Conservation (phyloP, 257 asterid genomes). For the Przewalskia tangutica region DNA sequence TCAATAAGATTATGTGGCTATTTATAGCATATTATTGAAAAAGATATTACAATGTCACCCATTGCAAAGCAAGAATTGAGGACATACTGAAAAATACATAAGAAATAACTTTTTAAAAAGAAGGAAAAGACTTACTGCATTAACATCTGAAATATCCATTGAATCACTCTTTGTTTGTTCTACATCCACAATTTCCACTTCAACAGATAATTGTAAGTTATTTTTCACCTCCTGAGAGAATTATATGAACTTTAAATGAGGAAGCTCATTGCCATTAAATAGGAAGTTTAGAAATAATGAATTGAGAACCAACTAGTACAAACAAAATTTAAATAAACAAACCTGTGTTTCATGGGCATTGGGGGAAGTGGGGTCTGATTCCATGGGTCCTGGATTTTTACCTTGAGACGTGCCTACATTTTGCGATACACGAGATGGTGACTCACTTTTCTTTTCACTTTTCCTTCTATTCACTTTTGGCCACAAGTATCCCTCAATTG, state of each 20-base stretch:
- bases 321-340: neutral
- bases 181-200: slow-evolving; percentile 26
- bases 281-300: neutral
- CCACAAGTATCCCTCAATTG: slow-evolving; percentile 61
- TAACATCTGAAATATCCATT: slow-evolving; percentile 20
- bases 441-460: slow-evolving; percentile 23
- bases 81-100: neutral
- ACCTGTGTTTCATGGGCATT: slow-evolving; percentile 40
- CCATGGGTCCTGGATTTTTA: slow-evolving; percentile 25
- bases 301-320: neutral
- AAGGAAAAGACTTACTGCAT: slow-evolving; percentile 31
- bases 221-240: slow-evolving; percentile 29
- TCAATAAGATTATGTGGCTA: neutral
- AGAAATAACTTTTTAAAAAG: neutral
- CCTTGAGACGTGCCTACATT: slow-evolving; percentile 31
- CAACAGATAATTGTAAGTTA: slow-evolving; percentile 24
- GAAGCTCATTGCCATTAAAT: neutral
- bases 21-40: neutral
- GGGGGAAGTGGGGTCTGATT: slow-evolving; percentile 19
- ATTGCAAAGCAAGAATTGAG: neutral
- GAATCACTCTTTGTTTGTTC: slow-evolving; percentile 19
- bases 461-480: slow-evolving; percentile 37
- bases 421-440: slow-evolving; percentile 27
- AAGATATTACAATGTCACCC: neutral
- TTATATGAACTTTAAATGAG: neutral